Conservation (phyloP, 2,329 filamentous ascomycete species). For the Magnaporthales sp. region DNA sequence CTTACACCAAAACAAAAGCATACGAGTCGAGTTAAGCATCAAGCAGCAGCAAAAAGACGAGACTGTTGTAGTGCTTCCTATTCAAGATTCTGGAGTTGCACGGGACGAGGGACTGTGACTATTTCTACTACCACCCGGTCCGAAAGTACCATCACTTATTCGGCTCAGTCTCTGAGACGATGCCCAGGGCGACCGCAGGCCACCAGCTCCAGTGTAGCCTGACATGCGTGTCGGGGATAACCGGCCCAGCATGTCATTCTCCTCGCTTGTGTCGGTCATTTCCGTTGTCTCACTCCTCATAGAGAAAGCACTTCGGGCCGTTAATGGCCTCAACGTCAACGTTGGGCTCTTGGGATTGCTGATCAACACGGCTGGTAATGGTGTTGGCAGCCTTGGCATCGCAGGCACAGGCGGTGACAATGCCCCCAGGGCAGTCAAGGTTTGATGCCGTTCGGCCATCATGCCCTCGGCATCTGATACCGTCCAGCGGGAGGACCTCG, state of each 20-base stretch:
- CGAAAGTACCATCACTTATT: slow-evolving; percentile 4
- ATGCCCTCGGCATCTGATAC: slow-evolving; percentile 6
- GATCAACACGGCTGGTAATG: neutral
- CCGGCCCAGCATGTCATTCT: neutral
- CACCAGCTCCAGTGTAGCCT: neutral
- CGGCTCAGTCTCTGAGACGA: neutral
- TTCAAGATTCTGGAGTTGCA: slow-evolving; percentile 1
- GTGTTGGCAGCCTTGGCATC: neutral
- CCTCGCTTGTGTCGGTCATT: neutral
- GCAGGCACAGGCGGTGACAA: neutral
- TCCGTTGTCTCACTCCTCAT: neutral
- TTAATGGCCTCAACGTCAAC: neutral
- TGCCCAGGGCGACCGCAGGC: neutral
- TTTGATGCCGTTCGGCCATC: slow-evolving; percentile 3
- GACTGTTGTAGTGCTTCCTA: neutral
- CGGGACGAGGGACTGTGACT: neutral
- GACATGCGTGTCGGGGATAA: neutral
- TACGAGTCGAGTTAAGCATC: too few relatives aligned
- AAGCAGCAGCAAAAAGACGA: neutral
- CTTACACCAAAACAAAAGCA: neutral
- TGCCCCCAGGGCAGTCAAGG: neutral
- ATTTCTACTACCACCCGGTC: neutral
- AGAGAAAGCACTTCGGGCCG: neutral
- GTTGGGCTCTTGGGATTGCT: neutral
- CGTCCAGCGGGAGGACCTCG: slow-evolving; percentile 12